phyloP scores from a whole-genome alignment of 139 green algal genomes.

The Micractinium sp. region DNA sequence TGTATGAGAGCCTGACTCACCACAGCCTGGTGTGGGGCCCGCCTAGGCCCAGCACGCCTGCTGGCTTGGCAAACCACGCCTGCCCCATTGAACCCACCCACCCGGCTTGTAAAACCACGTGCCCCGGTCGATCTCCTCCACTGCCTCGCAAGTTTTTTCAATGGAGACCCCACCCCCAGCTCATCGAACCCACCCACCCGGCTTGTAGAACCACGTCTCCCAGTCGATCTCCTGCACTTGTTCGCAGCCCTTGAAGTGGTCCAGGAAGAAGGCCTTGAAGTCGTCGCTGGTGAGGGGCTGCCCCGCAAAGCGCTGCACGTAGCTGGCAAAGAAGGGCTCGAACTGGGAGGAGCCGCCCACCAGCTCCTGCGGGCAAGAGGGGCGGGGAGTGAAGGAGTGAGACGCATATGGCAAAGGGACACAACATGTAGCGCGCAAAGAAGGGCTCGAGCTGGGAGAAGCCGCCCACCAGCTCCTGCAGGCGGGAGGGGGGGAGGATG shows the following conservation, averaged over 20 bases:
- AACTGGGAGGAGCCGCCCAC: slow-evolving; percentile 74
- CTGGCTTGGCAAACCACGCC: not conserved
- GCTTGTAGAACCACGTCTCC: slow-evolving; percentile 79
- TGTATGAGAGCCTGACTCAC: too few species aligned
- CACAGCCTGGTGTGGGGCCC: too few species aligned
- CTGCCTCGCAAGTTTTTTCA: slow-evolving; percentile 27
- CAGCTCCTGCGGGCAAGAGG: slow-evolving; percentile 51
- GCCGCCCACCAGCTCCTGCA: slow-evolving; percentile 71
- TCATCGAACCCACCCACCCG: slow-evolving; percentile 52
- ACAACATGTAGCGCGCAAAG: too few species aligned
- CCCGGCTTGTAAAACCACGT: slow-evolving; percentile 76
- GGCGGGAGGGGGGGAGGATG: not conserved
- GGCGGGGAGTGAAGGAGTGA: slow-evolving; percentile 10
- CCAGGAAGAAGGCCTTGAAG: slow-evolving; percentile 73
- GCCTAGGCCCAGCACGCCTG: slow-evolving; percentile 31
- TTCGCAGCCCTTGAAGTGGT: slow-evolving; percentile 64
- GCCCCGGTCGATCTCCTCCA: slow-evolving; percentile 76
- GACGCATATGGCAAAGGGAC: too few species aligned
- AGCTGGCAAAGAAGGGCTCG: slow-evolving; percentile 73
- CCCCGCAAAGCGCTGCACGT: slow-evolving; percentile 46
- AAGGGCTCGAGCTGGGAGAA: slow-evolving; percentile 17
- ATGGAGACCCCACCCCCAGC: not conserved
- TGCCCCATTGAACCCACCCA: not conserved
- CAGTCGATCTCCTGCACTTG: slow-evolving; percentile 69
- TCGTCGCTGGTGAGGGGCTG: slow-evolving; percentile 59